These are phyloP conservation scores for Barbarea vulgaris DNA, from an alignment of 345 rosid genomes.

Conservation along the genomic window DNA sequence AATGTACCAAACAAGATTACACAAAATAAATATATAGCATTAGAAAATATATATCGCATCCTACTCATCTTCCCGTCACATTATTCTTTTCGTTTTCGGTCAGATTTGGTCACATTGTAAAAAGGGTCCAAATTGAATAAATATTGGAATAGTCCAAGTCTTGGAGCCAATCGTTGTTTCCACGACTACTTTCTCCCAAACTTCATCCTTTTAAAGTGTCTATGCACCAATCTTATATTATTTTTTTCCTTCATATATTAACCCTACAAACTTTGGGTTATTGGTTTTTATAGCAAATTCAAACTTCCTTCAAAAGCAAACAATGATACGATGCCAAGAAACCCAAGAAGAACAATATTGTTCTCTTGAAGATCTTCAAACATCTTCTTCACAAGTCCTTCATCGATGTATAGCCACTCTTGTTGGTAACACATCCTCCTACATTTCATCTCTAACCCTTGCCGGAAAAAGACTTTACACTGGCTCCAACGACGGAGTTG, in stretches of 20 bases:
- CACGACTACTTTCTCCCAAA: conserved; percentile 35
- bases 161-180: conserved; percentile 36
- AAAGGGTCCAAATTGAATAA: conserved; percentile 25
- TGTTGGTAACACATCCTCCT: conserved; percentile 56
- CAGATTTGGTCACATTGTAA: conserved; percentile 25
- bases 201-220: background rate
- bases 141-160: conserved; percentile 36
- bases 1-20: conserved; percentile 31
- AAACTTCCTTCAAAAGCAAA: conserved; percentile 21
- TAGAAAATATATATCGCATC: conserved; percentile 20
- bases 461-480: conserved; percentile 67
- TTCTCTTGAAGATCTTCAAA: conserved; percentile 21
- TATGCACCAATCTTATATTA: conserved; percentile 5
- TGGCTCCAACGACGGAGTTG: conserved; percentile 68
- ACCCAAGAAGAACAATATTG: background rate
- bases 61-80: conserved; percentile 34
- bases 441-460: conserved; percentile 64
- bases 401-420: conserved; percentile 66
- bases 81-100: conserved; percentile 31
- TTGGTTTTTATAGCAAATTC: background rate
- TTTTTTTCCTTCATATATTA: conserved; percentile 2
- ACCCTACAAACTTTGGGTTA: conserved; percentile 13
- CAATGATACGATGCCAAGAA: conserved; percentile 23
- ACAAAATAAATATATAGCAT: background rate
- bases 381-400: conserved; percentile 20